These are phyloP conservation scores for Brachypodium distachyon DNA, from an alignment of 202 grass and related monocot genomes.

Conservation along the genomic window DNA sequence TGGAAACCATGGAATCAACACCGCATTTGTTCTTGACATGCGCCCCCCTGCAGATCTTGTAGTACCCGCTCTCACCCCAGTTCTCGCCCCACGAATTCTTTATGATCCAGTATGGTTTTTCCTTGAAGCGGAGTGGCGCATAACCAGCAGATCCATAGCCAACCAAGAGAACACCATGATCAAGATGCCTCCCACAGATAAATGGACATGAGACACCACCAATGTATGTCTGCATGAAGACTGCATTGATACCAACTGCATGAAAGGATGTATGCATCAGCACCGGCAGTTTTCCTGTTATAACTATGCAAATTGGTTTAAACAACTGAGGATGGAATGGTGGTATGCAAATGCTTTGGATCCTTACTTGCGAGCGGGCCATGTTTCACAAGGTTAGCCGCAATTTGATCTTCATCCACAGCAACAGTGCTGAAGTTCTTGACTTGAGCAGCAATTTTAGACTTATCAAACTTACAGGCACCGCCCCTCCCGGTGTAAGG, in stretches of 20 bases:
- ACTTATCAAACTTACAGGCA: constrained; percentile 71
- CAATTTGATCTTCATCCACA: constrained; percentile 64
- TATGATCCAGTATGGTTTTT: constrained; percentile 94
- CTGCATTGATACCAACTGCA: constrained; percentile 83
- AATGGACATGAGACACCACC: constrained; percentile 83
- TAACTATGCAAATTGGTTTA: neutral
- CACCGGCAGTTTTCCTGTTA: neutral
- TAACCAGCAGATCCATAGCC: constrained; percentile 63
- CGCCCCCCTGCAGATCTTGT: constrained; percentile 83
- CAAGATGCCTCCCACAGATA: constrained; percentile 66
- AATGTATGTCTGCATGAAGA: constrained; percentile 91
- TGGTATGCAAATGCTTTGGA: neutral
- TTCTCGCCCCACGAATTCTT: constrained; percentile 95
- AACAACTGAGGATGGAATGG: neutral
- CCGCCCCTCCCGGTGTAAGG: constrained; percentile 41
- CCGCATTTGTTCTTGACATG: constrained; percentile 64
- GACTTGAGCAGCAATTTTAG: constrained; percentile 64
- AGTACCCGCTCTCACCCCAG: constrained; percentile 86
- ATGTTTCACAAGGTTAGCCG: constrained; percentile 76
- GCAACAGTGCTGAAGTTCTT: constrained; percentile 65
- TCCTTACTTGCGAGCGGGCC: constrained; percentile 75
- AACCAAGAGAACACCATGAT: constrained; percentile 91
- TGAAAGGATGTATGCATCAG: neutral
- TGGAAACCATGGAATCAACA: constrained; percentile 86
- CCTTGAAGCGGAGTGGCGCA: constrained; percentile 69